A percentile compares a stretch with the other conserved stretches of the same genome.
Conservation (phyloP, 257 asterid species). For the Nicotiana noctiflora region DNA sequence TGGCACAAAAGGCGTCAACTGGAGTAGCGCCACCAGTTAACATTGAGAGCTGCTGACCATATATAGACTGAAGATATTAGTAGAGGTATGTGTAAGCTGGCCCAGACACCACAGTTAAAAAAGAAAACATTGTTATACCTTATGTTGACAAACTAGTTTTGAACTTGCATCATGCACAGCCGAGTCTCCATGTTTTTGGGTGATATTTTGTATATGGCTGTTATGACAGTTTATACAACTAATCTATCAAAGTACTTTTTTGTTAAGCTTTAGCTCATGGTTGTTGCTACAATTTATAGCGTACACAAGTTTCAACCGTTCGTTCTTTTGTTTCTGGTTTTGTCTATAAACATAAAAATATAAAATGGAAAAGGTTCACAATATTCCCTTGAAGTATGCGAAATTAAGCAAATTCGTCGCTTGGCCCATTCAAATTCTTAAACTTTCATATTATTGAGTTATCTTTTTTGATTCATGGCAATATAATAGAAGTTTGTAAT, state of each 20-base stretch:
- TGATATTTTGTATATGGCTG: slow-evolving; percentile 4
- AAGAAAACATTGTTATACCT: neutral
- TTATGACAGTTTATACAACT: neutral
- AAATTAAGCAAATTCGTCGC: too few species aligned
- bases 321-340: neutral
- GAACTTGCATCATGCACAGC: neutral
- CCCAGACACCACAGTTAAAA: too few species aligned
- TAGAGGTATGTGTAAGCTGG: too few species aligned
- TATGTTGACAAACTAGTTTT: neutral
- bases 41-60: neutral
- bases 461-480: too few species aligned
- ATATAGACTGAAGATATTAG: neutral
- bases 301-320: neutral
- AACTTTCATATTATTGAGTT: too few species aligned
- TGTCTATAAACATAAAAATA: neutral
- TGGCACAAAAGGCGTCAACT: neutral
- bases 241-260: neutral
- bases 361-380: too few species aligned
- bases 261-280: neutral
- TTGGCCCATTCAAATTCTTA: too few species aligned
- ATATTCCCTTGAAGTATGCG: too few species aligned
- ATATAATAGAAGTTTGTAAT: too few species aligned
- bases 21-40: neutral
- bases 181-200: neutral
- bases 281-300: neutral